These are phyloP conservation scores for Solanum commersonii DNA, from an alignment of 257 asterid species.

Conservation along the genomic window DNA sequence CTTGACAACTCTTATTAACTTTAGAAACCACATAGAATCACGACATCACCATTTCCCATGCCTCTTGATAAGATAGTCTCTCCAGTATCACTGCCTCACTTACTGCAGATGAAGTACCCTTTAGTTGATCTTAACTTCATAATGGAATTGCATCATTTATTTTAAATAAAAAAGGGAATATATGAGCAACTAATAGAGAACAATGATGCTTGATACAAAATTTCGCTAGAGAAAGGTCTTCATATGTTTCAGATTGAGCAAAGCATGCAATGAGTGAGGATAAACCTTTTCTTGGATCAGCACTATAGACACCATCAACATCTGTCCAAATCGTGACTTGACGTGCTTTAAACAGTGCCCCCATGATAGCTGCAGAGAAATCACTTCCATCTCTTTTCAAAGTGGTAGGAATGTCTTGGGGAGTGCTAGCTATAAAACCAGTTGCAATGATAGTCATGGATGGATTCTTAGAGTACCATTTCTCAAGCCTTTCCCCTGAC, in stretches of 20 bases:
- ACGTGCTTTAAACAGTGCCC: constrained; percentile 77
- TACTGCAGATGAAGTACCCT: constrained; percentile 31
- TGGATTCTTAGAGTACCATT: constrained; percentile 70
- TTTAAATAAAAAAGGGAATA: not conserved
- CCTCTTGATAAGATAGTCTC: constrained; percentile 92
- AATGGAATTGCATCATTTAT: not conserved
- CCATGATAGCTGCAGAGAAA: constrained; percentile 98
- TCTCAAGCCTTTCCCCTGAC: constrained; percentile 64
- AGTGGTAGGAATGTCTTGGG: constrained; percentile 86
- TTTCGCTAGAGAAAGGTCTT: not conserved
- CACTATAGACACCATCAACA: constrained; percentile 95
- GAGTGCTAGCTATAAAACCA: constrained; percentile 91
- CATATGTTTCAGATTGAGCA: not conserved
- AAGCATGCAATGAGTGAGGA: not conserved
- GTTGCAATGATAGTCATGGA: constrained; percentile 74
- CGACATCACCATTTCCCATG: constrained; percentile 92
- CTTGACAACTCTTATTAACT: not conserved
- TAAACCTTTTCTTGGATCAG: constrained; percentile 96
- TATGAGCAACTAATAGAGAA: not conserved
- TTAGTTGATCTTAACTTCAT: not conserved
- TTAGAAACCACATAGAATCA: constrained; percentile 1
- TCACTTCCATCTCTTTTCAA: constrained; percentile 99
- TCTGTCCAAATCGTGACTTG: constrained; percentile 99
- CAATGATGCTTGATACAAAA: not conserved
- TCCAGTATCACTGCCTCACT: constrained; percentile 95